Evolutionary conservation across 257 asterid species (phyloP), one percentile per base, ranked within the genome.

Genomic region (Capsicum baccatum): DNA sequence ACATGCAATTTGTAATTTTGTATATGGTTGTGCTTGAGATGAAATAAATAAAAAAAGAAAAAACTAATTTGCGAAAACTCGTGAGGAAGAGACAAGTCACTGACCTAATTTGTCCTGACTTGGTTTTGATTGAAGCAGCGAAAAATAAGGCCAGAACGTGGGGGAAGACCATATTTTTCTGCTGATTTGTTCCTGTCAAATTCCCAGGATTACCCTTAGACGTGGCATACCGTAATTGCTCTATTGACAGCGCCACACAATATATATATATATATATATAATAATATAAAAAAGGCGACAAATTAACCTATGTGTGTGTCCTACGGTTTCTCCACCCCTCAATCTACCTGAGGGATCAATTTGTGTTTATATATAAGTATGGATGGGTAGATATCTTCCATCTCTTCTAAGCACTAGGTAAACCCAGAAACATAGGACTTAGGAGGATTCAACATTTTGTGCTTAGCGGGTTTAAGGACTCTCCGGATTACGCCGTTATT

Each of bases 151-250:
- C 7, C 33, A 33, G 13, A 78, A 78, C 48, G 82, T 78, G 66
- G 26, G 26, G 52, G 60, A 55, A 54, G 64, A 14, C 82, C 82
- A 54, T 78, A 63, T 78, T 26, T 78, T 4, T 8, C 82, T 78
- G 50, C 7, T 78, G 66, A 78, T 26, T 78, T 54, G 82, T 78
- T 54, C 66, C 19, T 5, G 7, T 3, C 0, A 8, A 54, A 54
- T 78, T 78, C 14, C n/a, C 82, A 78, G 35, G 14, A 78, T 1
- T 55, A 55, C 52, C 82, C 82, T 78, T 26, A 33, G 82, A 78
- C 82, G 82, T 78, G 82, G 82, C 82, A 54, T 78, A 54, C 50
- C 82, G 82, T 55, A 78, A 78, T 78, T 78, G 81, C 52, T 78
- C 66, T 78, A 54, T 78, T 54, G 82, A 78, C 50, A 15, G 9